Evolutionary conservation across 1,284 basidiomycete species (phyloP), one percentile per base, ranked within the genome.

Genomic region (Rhodotorula sp.): DNA sequence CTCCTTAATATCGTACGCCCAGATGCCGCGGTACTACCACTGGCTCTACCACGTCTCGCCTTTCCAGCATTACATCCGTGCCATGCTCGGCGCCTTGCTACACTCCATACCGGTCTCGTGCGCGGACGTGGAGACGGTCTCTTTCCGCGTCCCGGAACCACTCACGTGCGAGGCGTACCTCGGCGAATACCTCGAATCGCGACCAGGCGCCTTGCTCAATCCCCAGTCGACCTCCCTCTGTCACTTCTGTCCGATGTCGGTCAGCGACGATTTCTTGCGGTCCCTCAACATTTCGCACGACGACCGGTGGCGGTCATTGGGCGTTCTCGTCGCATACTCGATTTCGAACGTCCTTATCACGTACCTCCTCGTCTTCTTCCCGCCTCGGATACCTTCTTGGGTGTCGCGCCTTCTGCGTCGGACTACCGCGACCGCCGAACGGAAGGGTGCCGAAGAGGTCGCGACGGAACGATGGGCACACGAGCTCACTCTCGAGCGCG

Each of bases 191-290:
- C 70, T 77, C n/a, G 14, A 49, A 8, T 81, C 81, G 5, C 85
- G 86, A 75, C 88, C 88, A 2, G 94, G 91, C 0, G 95, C 96
- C 81, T 81, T 96, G 55, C 84, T 90, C 74, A 90, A 95, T 80
- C 85, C 86, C 0, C 81, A 83, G 61, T 89, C 84, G 15, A 88
- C 86, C 0, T 64, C 79, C 4, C 76, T 77, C 7, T 94, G 91
- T 79, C 83, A 83, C n/a, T 93, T 91, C 79, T 93, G 90, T 78
- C 85, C 87, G 76, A 91, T 86, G 79, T 68, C 68, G 33, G 75
- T 57, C 2, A 91, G 91, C 5, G 87, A 92, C 74, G 83, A 93
- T 74, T 93, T 88, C 82, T 64, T 75, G 42, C 20, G 49, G 26
- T 45, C 60, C 7, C 69, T 73, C 62, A 74, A 71, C 68, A 74